Evolutionary conservation across 257 asterid species (phyloP).

Genomic region (Eustoma russellianum): DNA sequence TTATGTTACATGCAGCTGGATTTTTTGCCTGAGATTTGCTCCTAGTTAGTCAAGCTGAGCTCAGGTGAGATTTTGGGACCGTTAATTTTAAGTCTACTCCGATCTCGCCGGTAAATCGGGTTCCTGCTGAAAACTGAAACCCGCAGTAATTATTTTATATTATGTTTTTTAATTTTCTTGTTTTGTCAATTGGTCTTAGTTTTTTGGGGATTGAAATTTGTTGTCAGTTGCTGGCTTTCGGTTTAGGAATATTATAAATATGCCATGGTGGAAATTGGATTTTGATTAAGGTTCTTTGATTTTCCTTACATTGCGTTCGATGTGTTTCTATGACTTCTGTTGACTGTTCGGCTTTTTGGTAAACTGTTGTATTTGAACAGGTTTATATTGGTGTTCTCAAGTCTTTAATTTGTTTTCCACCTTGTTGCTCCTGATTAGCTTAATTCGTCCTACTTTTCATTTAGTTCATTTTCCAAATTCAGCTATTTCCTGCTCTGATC

Average conservation of each 20-base stretch:
- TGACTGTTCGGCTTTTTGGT: slow-evolving; percentile 1
- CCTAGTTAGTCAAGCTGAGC: slow-evolving; percentile 14
- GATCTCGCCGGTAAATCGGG: slow-evolving; percentile 20
- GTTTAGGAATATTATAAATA: neutral
- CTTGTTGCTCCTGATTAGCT: neutral
- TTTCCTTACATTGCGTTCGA: neutral
- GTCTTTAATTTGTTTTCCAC: neutral
- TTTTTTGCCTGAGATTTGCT: slow-evolving; percentile 13
- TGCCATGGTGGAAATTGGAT: too few species aligned
- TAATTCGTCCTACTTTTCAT: too few species aligned
- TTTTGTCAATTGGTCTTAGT: neutral
- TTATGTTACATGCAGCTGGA: slow-evolving; percentile 9
- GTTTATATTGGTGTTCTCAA: neutral
- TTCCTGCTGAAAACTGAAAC: slow-evolving; percentile 10
- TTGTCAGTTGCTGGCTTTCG: neutral
- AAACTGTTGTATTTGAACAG: neutral
- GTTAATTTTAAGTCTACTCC: slow-evolving; percentile 14
- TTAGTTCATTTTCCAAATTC: neutral
- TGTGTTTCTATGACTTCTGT: neutral
- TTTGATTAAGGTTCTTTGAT: too few species aligned
- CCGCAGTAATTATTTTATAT: neutral
- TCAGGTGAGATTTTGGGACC: slow-evolving; percentile 17
- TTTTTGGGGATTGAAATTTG: neutral
- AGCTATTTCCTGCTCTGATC: neutral
- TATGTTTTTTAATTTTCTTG: neutral